A percentile compares a stretch with the other conserved stretches of the same genome.
phyloP scores from a whole-genome alignment of 495 filamentous ascomycete species.

The Aspergillus bertholletiae region DNA sequence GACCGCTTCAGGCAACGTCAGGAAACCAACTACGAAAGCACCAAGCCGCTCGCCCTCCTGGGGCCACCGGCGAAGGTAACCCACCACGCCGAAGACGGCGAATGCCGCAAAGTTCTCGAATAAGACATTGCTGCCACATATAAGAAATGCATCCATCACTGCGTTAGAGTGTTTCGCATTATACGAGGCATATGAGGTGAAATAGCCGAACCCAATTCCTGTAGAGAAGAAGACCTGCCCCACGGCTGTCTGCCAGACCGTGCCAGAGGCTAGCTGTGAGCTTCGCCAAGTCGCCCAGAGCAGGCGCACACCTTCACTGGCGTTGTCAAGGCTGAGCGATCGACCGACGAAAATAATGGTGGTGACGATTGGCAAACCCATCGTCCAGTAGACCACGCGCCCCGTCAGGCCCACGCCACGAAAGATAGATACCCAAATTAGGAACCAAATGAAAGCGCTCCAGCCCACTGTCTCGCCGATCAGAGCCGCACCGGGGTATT shows the following conservation, averaged over 20 bases:
- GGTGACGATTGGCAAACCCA: conserved; percentile 40
- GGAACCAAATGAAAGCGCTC: conserved; percentile 37
- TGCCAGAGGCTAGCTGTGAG: conserved; percentile 20
- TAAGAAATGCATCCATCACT: conserved; percentile 36
- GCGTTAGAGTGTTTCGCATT: conserved; percentile 31
- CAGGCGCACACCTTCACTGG: conserved; percentile 25
- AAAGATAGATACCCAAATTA: conserved; percentile 38
- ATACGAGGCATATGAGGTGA: conserved; percentile 26
- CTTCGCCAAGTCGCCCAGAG: conserved; percentile 25
- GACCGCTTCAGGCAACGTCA: conserved; percentile 36
- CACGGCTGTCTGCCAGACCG: conserved; percentile 26
- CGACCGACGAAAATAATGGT: conserved; percentile 35
- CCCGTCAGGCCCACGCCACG: conserved; percentile 36
- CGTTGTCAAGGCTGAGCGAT: conserved; percentile 29
- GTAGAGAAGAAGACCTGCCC: conserved; percentile 27
- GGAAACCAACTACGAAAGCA: conserved; percentile 34
- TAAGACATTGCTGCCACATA: conserved; percentile 33
- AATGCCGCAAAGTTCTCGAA: conserved; percentile 42
- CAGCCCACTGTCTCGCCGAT: conserved; percentile 37
- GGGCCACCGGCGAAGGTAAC: conserved; percentile 29
- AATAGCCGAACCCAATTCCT: conserved; percentile 25
- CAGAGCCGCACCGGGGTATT: conserved; percentile 18
- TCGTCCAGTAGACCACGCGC: conserved; percentile 41
- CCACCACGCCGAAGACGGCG: conserved; percentile 39
- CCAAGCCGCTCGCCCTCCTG: conserved; percentile 28